Evolutionary conservation across 352 stramenopile species (phyloP).

Genomic region (Saprolegnia diclina): DNA sequence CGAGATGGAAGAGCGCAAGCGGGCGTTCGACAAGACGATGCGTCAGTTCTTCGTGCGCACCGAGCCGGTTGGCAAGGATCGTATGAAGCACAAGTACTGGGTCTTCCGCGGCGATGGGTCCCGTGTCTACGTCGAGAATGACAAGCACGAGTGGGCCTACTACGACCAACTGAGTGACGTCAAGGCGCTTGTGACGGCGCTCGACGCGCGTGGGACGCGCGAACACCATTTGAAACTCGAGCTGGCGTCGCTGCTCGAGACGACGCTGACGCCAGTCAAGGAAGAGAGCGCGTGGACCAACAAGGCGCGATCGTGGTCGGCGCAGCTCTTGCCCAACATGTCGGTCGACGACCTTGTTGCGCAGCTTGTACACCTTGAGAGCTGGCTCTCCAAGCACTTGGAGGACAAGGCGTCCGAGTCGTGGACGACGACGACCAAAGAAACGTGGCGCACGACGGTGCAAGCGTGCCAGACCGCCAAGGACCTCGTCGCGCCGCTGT

Average conservation of each 20-base stretch:
- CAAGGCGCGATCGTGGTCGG: slow-evolving; percentile 43
- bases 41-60: slow-evolving; percentile 67
- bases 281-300: slow-evolving; percentile 47
- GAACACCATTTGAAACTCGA: slow-evolving; percentile 12
- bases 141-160: not conserved
- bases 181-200: not conserved
- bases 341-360: slow-evolving; percentile 48
- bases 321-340: slow-evolving; percentile 37
- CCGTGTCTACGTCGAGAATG: slow-evolving; percentile 63
- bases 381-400: slow-evolving; percentile 58
- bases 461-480: slow-evolving; percentile 34
- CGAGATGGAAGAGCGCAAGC: slow-evolving; percentile 54
- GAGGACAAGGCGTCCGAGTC: slow-evolving; percentile 53
- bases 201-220: not conserved
- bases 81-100: slow-evolving; percentile 59
- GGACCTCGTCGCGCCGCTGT: slow-evolving; percentile 40
- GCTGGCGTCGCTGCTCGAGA: not conserved
- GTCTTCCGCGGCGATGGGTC: slow-evolving; percentile 57
- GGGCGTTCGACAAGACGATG: slow-evolving; percentile 52
- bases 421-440: slow-evolving; percentile 41
- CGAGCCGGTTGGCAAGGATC: slow-evolving; percentile 64
- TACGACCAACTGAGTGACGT: not conserved
- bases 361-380: slow-evolving; percentile 51
- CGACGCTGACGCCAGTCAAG: not conserved
- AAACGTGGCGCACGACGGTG: slow-evolving; percentile 47